A percentile compares a stretch with the other conserved stretches of the same genome.
Conservation (phyloP, 768 basidiomycete species). For the Boletus vinaceobasis region DNA sequence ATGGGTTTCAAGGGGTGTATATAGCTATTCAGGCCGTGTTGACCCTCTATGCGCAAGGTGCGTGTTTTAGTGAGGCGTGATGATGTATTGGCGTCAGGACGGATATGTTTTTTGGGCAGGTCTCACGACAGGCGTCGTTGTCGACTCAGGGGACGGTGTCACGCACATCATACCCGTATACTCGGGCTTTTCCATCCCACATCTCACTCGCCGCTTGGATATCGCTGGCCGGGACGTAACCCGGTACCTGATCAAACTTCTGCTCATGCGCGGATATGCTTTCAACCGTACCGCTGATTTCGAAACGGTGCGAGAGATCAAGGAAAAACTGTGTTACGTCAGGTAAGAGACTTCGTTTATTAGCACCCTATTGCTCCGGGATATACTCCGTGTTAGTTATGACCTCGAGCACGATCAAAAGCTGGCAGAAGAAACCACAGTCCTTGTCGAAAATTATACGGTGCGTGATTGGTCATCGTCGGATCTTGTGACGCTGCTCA, state of each 20-base stretch:
- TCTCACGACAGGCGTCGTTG: constrained; percentile 96
- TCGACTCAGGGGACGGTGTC: constrained; percentile 98
- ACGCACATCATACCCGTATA: constrained; percentile 99
- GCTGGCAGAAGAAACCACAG: constrained; percentile 93
- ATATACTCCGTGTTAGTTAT: constrained; percentile 51
- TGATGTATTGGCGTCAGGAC: neutral
- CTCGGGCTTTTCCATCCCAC: constrained; percentile 93
- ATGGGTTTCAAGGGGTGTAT: constrained; percentile 93
- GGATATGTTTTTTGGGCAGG: constrained; percentile 46
- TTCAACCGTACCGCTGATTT: constrained; percentile 99
- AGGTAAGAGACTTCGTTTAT: constrained; percentile 49
- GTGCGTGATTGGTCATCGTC: constrained; percentile 42
- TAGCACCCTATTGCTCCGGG: neutral
- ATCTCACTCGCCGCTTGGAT: constrained; percentile 90
- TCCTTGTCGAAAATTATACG: constrained; percentile 93
- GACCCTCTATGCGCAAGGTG: constrained; percentile 97
- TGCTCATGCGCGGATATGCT: constrained; percentile 99
- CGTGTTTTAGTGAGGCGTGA: constrained; percentile 25
- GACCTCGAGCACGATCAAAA: constrained; percentile 95
- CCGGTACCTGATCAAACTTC: constrained; percentile 97
- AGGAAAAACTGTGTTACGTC: constrained; percentile 98
- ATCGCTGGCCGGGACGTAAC: constrained; percentile 99
- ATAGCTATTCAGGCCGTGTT: constrained; percentile 98
- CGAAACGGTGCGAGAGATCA: constrained; percentile 97
- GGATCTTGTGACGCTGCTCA: constrained; percentile 1